Percentiles rank a stretch among this genome's conserved stretches.
These are phyloP conservation scores for Aspergillus sp. DNA, from an alignment of 2,329 filamentous ascomycete species.

Conservation along the genomic window DNA sequence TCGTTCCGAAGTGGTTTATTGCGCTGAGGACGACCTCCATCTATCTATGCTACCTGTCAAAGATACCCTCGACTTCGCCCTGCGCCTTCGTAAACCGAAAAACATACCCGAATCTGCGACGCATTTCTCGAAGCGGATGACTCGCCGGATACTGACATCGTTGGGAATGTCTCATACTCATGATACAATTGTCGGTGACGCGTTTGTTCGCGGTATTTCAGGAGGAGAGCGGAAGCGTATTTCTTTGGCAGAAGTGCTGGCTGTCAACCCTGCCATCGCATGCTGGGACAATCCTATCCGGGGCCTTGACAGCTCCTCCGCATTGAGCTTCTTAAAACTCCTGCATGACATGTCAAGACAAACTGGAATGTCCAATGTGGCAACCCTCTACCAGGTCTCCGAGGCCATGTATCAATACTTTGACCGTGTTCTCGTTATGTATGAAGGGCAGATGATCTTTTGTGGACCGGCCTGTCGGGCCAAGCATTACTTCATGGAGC, in stretches of 20 bases:
- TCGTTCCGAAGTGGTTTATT: slow-evolving; percentile 74
- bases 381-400: background rate
- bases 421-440: background rate
- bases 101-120: background rate
- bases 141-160: slow-evolving; percentile 4
- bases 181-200: slow-evolving; percentile 10
- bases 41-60: slow-evolving; percentile 68
- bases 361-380: background rate
- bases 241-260: slow-evolving; percentile 3
- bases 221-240: slow-evolving; percentile 10
- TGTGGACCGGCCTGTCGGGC: background rate
- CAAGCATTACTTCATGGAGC: slow-evolving; percentile 2
- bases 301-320: background rate
- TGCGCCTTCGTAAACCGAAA: slow-evolving; percentile 45
- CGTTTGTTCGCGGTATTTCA: slow-evolving; percentile 10
- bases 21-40: slow-evolving; percentile 70
- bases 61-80: slow-evolving; percentile 65
- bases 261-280: background rate
- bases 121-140: slow-evolving; percentile 2
- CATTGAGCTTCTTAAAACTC: background rate
- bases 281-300: background rate
- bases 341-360: background rate
- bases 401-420: slow-evolving; percentile 2
- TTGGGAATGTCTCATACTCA: slow-evolving; percentile 7
- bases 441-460: background rate